These are phyloP conservation scores for Scedosporium dehoogii DNA, from an alignment of 2,329 filamentous ascomycete genomes.

Conservation along the genomic window DNA sequence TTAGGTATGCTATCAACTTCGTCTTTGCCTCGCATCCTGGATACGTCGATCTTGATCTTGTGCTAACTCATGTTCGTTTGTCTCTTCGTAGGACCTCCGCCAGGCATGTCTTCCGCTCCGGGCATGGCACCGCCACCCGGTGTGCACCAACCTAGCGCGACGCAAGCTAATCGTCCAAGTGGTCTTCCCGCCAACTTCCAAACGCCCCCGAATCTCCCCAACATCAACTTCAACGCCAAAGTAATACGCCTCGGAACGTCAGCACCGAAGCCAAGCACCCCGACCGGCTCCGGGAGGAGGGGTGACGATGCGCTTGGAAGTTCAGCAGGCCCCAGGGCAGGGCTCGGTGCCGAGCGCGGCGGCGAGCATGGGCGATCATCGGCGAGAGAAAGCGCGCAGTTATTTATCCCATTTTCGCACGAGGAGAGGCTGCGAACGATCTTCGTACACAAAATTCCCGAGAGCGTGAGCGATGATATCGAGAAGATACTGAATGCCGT, in stretches of 20 bases:
- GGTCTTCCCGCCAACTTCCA: constrained; percentile 78
- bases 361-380: constrained; percentile 51
- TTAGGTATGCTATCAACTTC: constrained; percentile 51
- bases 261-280: constrained; percentile 47
- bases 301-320: constrained; percentile 32
- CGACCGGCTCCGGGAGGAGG: constrained; percentile 29
- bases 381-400: constrained; percentile 58
- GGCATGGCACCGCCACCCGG: constrained; percentile 72
- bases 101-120: constrained; percentile 71
- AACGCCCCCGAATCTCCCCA: constrained; percentile 82
- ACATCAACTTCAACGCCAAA: constrained; percentile 96
- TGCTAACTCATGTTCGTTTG: constrained; percentile 9
- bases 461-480: constrained; percentile 65
- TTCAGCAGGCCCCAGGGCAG: constrained; percentile 12
- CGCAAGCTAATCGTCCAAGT: constrained; percentile 70
- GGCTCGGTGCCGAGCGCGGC: constrained; percentile 53
- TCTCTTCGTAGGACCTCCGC: constrained; percentile 53
- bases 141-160: constrained; percentile 62
- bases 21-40: background rate
- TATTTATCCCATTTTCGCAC: constrained; percentile 68
- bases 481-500: constrained; percentile 70
- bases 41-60: background rate
- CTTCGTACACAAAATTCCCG: constrained; percentile 78
- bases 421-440: constrained; percentile 90
- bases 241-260: constrained; percentile 87